Conservation (phyloP, 495 filamentous ascomycete species). For the Symbiotaphrina buchneri region DNA sequence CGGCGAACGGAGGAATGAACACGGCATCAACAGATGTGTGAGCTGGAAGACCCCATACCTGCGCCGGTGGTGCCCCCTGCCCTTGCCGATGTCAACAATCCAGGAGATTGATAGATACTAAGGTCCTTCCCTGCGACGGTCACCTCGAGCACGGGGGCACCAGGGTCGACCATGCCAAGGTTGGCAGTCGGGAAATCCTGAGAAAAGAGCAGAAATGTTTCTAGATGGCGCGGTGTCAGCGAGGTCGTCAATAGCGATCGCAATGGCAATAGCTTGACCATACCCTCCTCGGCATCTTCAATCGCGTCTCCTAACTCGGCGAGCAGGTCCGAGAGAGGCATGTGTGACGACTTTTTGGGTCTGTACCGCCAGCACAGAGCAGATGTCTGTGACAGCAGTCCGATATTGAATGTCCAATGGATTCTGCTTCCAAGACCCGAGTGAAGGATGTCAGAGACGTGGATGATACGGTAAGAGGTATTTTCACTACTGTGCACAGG, state of each 20-base stretch:
- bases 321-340: conserved; percentile 16
- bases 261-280: background rate
- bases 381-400: too few relatives aligned
- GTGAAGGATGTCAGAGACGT: too few relatives aligned
- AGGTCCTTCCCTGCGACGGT: conserved; percentile 46
- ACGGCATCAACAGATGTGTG: background rate
- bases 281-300: conserved; percentile 42
- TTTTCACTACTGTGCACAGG: too few relatives aligned
- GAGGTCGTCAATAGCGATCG: background rate
- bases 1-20: conserved; percentile 1
- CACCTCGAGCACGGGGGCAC: conserved; percentile 38
- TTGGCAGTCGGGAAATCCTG: conserved; percentile 50
- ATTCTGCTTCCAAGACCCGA: too few relatives aligned
- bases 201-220: conserved; percentile 71
- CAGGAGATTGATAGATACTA: conserved; percentile 67
- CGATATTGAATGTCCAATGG: too few relatives aligned
- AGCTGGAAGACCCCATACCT: conserved; percentile 22
- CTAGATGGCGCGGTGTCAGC: too few relatives aligned
- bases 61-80: conserved; percentile 79
- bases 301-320: conserved; percentile 22
- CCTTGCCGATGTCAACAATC: conserved; percentile 52
- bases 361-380: background rate
- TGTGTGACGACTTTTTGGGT: conserved; percentile 5
- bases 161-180: conserved; percentile 66
- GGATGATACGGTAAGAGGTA: too few relatives aligned